Evolutionary conservation across 331 rosid genomes (phyloP), one percentile per base, ranked within the genome.

Genomic region (Arachis monticola): DNA sequence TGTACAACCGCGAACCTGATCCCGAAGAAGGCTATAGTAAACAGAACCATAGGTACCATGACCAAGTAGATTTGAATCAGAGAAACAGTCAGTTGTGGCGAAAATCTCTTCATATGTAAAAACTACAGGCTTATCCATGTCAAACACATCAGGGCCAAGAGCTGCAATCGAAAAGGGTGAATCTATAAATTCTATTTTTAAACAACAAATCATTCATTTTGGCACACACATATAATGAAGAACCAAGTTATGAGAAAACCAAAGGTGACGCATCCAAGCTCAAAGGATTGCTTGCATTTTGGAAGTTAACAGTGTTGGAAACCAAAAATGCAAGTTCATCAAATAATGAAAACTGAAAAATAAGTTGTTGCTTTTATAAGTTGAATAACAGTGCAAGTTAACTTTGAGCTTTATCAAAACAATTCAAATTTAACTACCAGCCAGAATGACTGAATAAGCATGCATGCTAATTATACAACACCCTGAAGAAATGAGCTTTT

Each of bases 21-120:
- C 93, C 8, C 78, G 91, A 60, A 95, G 90, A 75, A 86, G 80
- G 83, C 89, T 83, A 84, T 85, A 90, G 79, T 85, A 95, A 67
- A 95, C 99, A 64, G 99, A 92, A 66, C 99, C 99, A 55, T 95
- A 95, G n/a, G 91, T 89, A 83, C 99, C 99, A 82, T 90, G 89
- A 72, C 99, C 99, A 79, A 92, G 89, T 82, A 92, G 92, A 85
- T 80, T 83, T 55, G 99, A 83, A 71, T 95, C 99, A 50, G 98
- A 90, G 90, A 95, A 95, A 30, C 89, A 96, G 64, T 87, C 96
- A 7, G 97, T 88, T 40, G 91, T 56, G 71, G 97, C 76, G 66
- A 67, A 81, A 46, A 95, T 90, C 68, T 95, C 99, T 77, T 95
- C 97, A 10, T 84, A 87, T 60, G 93, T 69, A 77, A 90, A 95